Base-by-base conservation (phyloP, 768 basidiomycete genomes). In the Xerocomellus intermedius region DNA sequence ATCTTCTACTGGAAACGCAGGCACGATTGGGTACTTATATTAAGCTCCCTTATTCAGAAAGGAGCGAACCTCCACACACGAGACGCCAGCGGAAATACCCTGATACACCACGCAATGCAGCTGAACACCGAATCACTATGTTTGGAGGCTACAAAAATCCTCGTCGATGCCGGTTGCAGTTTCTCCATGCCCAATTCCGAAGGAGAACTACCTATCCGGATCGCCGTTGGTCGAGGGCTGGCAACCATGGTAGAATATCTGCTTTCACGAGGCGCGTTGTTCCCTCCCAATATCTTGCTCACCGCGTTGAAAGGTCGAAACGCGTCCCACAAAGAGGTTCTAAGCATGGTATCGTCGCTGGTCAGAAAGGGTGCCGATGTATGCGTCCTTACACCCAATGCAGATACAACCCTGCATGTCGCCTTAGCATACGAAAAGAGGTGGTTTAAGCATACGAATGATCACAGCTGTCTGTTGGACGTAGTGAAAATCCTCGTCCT, bases 281-380 rank as follows among this genome's bases (percentile, higher is more conserved):
- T 50, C 26, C 48, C 48, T 17, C 22, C 14, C 1, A 9, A 51
- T 3, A 50, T 54, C 8, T 42, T 51, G 7, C 10, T 42, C 32
- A 5, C 6, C 21, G 4, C 33, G 2, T 13, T 50, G 2, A 0
- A 9, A 17, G 13, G 3, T 4, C 21, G 3, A n/a, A 1, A 9
- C 0, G 28, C 10, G 8, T 1, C 1, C 8, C 5, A 10, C 32
- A 0, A 8, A 9, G 4, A 28, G 0, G 1, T 16, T 19, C 33
- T 6, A 2, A 13, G 4, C 35, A 26, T 48, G 43, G 30, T 52
- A 12, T 26, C 43, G 16, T 17, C 17, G 8, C 17, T 37, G 36
- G 36, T 37, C 17, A 7, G 8, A 17, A 16, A 8, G 12, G 36
- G 36, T 17, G 36, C 36, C 3, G 36, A 37, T 37, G 36, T n/a